Conservation (phyloP, 306 rosid genomes). For the Ziziphus jujuba region DNA sequence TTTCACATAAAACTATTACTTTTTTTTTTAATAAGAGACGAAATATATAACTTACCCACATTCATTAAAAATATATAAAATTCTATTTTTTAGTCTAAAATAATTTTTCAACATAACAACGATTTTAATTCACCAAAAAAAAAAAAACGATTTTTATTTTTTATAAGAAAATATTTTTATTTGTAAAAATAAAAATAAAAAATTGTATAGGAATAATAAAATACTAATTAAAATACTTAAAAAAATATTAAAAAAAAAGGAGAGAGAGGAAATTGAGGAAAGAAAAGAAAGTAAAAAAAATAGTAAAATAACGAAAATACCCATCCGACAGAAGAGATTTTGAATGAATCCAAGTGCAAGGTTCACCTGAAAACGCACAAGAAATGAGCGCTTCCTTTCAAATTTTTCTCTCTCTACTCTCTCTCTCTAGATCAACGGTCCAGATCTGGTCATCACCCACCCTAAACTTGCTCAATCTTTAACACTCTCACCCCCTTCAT, state of each 20-base stretch:
- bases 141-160: no score
- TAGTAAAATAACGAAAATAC: background rate
- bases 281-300: background rate
- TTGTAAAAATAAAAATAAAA: no score
- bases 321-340: slow-evolving; percentile 3
- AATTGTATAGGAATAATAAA: no score
- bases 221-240: no score
- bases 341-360: background rate
- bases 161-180: no score
- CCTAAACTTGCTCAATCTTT: slow-evolving; percentile 49
- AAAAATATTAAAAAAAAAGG: background rate
- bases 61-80: no score
- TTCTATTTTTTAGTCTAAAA: no score
- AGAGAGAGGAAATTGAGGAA: background rate
- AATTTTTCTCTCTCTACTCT: slow-evolving; percentile 13
- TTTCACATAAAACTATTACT: no score
- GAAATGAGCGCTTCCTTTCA: slow-evolving; percentile 60
- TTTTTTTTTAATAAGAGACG: no score
- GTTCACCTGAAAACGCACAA: slow-evolving; percentile 27
- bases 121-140: no score
- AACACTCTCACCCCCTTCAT: slow-evolving; percentile 19
- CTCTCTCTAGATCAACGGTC: slow-evolving; percentile 46
- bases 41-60: no score
- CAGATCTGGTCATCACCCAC: slow-evolving; percentile 50
- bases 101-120: no score